Base-by-base conservation (phyloP, 495 filamentous ascomycete species). In the Penicillium alfredii region DNA sequence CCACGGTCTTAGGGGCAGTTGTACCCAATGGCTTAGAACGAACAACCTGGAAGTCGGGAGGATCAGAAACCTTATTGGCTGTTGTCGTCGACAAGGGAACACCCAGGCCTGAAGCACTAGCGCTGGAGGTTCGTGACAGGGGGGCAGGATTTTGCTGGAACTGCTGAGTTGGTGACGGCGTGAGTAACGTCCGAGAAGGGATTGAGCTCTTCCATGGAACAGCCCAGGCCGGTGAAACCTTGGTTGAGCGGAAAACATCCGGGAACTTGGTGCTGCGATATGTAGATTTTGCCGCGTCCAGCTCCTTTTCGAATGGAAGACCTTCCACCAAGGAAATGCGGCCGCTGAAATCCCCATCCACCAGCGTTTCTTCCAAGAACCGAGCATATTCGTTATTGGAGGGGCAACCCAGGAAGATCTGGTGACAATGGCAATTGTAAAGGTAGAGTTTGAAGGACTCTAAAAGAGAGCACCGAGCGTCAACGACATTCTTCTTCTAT, bases 321-420 rank as follows among this genome's bases (percentile, higher is more conserved):
- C 86, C 86, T 61, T 92, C 84, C 16, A 94, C 58, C 8, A 94
- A 62, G 3, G 80, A 84, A 20, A 93, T 68, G 4, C 75, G 71
- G n/a, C 70, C 62, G 9, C 68, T 63, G 20, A 73, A 69, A 23
- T 70, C 56, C 3, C 63, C 61, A 33, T 80, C 74, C 26, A 64
- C 62, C 31, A 76, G 58, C 25, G 80, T 67, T 16, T 61, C 55
- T 42, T 86, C 77, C n/a, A 94, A 60, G 38, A 82, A 72, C 1
- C 77, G 69, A 15, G 74, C 77, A 56, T 88, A 93, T 21, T 77
- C 75, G 38, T 76, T 74, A 56, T 88, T 82, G 42, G 86, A 81
- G 13, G 82, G 83, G 42, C 86, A 81, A 8, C 86, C 88, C 28
- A 94, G 66, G 30, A 89, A 63, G 26, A 93, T 79, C 42, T 88